Base-by-base conservation (phyloP, 2,329 filamentous ascomycete species). In the Diaporthe citrichinensis region DNA sequence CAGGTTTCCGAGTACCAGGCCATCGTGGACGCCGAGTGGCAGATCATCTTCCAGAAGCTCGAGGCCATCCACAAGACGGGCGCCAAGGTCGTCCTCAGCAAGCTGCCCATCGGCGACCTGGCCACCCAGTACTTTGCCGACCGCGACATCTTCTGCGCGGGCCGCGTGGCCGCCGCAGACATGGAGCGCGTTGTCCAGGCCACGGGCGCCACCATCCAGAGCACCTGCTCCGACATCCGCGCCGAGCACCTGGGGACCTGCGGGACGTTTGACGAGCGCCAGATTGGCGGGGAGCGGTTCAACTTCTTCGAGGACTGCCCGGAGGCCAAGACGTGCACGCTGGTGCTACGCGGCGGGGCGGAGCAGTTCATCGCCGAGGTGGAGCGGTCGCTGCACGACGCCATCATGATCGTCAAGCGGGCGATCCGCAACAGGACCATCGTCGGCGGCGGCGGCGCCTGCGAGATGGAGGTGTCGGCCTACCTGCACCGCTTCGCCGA, bases 391-490 rank as follows among this genome's bases (percentile, higher is more conserved):
- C 91, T 99, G 79, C 97, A 99, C 89, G 97, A 99, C 82, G 97
- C 97, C 80, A 98, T 99, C 86, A 99, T 99, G 97, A 98, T 99
- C 82, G 97, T 99, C 83, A 98, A 98, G 92, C 95, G 97, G 77
- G 95, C 97, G 39, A 95, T 98, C 85, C 95, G 95, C 88, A 98
- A 98, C 89, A 93, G 93, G 82, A 94, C 92, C 83, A 98, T 99
- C 79, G 97, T 99, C 36, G 97, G 96, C 61, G 97, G 97, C 81
- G 97, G 97, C 80, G 97, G 97, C 83, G 96, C 97, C 25, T 92
- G 90, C 81, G 97, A 99, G 89, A 98, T 99, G 96, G 97, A 98
- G 85, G 86, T 98, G 71, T 98, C 96, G 9, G 94, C 95, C 53
- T 97, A 98, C 86, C 91, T 99, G 78, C 96, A 98, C 88, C 90